Evolutionary conservation across 768 basidiomycete species (phyloP).

Genomic region (Russula emetica): DNA sequence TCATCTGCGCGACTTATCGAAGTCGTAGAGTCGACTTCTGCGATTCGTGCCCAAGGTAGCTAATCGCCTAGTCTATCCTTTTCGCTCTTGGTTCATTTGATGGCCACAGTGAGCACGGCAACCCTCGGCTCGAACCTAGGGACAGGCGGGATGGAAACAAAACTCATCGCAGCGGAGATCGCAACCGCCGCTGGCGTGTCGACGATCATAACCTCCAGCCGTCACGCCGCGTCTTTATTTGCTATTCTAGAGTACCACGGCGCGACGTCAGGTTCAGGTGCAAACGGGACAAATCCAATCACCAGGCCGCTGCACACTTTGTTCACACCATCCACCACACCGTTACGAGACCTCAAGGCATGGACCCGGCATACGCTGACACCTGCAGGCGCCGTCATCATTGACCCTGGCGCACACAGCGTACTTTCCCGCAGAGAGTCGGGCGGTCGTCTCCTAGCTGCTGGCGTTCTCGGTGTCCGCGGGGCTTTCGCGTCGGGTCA

Average conservation of each 20-base stretch:
- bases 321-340: constrained; percentile 69
- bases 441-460: constrained; percentile 88
- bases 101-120: constrained; percentile 72
- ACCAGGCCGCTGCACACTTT: constrained; percentile 79
- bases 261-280: constrained; percentile 25
- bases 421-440: constrained; percentile 83
- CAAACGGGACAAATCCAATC: constrained; percentile 25
- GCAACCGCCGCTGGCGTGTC: constrained; percentile 93
- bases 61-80: constrained; percentile 17
- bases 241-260: constrained; percentile 76
- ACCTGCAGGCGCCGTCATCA: constrained; percentile 82
- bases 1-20: constrained; percentile 75
- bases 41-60: constrained; percentile 74
- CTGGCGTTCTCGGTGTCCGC: constrained; percentile 80
- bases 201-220: constrained; percentile 86
- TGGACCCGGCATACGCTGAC: constrained; percentile 97
- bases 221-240: constrained; percentile 67
- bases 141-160: constrained; percentile 99
- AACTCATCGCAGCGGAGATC: constrained; percentile 96
- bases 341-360: constrained; percentile 81
- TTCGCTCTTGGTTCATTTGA: neutral
- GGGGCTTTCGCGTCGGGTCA: constrained; percentile 93
- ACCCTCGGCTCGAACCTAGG: constrained; percentile 92
- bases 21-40: constrained; percentile 75
- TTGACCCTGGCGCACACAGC: constrained; percentile 83